A percentile compares a stretch with the other conserved stretches of the same genome.
phyloP scores from a whole-genome alignment of 1,284 basidiomycete genomes.

The Rugosomyces carneus region DNA sequence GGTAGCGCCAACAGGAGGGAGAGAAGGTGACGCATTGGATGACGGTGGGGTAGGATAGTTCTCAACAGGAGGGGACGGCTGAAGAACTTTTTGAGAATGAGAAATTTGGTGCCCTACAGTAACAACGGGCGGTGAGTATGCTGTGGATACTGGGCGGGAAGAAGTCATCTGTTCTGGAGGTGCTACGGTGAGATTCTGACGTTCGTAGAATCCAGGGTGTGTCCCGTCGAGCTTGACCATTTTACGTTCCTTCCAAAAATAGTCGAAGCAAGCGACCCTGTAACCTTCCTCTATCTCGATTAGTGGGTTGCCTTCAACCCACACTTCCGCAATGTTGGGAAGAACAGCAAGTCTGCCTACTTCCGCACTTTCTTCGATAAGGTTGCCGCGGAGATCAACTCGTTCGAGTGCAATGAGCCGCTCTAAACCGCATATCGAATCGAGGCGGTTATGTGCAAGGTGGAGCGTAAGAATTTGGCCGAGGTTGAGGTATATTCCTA shows the following conservation, averaged over 20 bases:
- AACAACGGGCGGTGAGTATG: constrained; percentile 54
- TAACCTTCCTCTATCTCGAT: constrained; percentile 67
- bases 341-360: constrained; percentile 79
- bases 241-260: constrained; percentile 79
- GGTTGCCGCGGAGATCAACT: constrained; percentile 82
- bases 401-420: constrained; percentile 77
- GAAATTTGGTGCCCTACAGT: constrained; percentile 43
- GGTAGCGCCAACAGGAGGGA: constrained; percentile 35
- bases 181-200: constrained; percentile 46
- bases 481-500: constrained; percentile 81
- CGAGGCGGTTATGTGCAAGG: constrained; percentile 81
- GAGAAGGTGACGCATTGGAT: constrained; percentile 35
- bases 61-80: constrained; percentile 13
- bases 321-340: constrained; percentile 72
- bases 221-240: constrained; percentile 70
- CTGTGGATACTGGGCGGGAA: constrained; percentile 40
- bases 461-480: constrained; percentile 75
- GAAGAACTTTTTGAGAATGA: constrained; percentile 23
- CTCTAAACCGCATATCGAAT: constrained; percentile 91
- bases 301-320: constrained; percentile 79
- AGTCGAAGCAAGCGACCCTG: constrained; percentile 73
- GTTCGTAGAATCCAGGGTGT: constrained; percentile 73
- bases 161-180: constrained; percentile 48
- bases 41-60: constrained; percentile 26
- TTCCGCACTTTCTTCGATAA: constrained; percentile 80